These are phyloP conservation scores for Eutypa lata DNA, from an alignment of 2,329 filamentous ascomycete species.

Conservation along the genomic window DNA sequence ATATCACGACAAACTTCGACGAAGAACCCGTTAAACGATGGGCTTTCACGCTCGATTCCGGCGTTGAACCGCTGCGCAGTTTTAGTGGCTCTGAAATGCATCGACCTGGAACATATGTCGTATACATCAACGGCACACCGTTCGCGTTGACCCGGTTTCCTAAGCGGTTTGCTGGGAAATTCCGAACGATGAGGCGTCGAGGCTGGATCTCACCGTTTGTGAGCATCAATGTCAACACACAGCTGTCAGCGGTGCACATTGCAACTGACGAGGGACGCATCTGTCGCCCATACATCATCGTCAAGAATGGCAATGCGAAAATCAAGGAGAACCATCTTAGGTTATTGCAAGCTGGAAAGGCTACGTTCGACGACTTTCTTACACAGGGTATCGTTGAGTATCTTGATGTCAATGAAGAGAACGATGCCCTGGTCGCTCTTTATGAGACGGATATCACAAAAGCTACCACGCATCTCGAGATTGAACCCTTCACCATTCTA, in stretches of 20 bases:
- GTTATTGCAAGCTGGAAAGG: constrained; percentile 76
- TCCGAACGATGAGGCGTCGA: constrained; percentile 81
- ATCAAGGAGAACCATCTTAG: constrained; percentile 77
- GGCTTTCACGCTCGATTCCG: constrained; percentile 81
- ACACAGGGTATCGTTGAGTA: constrained; percentile 91
- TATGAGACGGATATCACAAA: constrained; percentile 81
- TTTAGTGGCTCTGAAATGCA: constrained; percentile 82
- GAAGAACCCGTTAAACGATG: constrained; percentile 85
- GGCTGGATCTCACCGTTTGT: constrained; percentile 95
- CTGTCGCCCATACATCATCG: constrained; percentile 91
- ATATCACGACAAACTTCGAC: constrained; percentile 95
- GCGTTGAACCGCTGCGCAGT: constrained; percentile 71
- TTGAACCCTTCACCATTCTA: constrained; percentile 95
- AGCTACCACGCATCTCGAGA: constrained; percentile 90
- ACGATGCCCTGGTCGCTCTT: constrained; percentile 89
- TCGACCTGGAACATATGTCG: constrained; percentile 76
- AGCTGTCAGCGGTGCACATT: constrained; percentile 88
- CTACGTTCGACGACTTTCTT: constrained; percentile 92
- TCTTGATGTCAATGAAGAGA: constrained; percentile 96
- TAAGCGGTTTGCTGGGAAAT: constrained; percentile 79
- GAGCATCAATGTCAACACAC: constrained; percentile 92
- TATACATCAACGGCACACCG: constrained; percentile 94
- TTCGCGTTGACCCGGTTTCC: constrained; percentile 83
- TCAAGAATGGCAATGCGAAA: constrained; percentile 81
- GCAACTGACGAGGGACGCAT: constrained; percentile 97